Percentiles rank a stretch among this genome's conserved stretches.
phyloP scores from a whole-genome alignment of 805 yeast species.

The Yarrowia sp. region DNA sequence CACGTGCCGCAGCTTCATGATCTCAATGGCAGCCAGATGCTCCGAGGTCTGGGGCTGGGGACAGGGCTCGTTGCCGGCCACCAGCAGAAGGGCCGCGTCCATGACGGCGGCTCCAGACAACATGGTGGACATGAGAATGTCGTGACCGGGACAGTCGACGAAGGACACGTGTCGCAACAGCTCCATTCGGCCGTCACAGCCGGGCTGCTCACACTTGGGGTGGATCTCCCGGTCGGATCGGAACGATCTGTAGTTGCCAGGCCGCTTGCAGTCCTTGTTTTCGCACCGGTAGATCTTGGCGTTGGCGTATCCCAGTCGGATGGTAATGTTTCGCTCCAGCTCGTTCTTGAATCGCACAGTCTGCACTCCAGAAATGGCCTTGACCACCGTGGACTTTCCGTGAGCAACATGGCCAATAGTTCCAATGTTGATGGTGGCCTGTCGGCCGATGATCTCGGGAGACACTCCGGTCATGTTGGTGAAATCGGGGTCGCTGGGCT shows the following conservation, averaged over 20 bases:
- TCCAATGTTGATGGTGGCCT: slow-evolving; percentile 98
- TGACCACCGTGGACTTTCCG: slow-evolving; percentile 91
- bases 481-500: slow-evolving; percentile 89
- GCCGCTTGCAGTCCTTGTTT: slow-evolving; percentile 84
- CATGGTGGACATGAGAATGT: slow-evolving; percentile 99
- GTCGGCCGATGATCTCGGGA: slow-evolving; percentile 92
- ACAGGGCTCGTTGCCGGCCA: slow-evolving; percentile 99
- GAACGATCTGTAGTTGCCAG: slow-evolving; percentile 93
- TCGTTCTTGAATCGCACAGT: slow-evolving; percentile 99
- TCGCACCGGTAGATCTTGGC: slow-evolving; percentile 97
- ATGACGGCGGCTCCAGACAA: slow-evolving; percentile 99
- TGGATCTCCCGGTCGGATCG: slow-evolving; percentile 92
- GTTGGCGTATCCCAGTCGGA: slow-evolving; percentile 97
- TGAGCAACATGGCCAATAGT: slow-evolving; percentile 97
- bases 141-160: slow-evolving; percentile 99
- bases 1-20: slow-evolving; percentile 97
- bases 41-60: slow-evolving; percentile 99
- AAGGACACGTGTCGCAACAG: slow-evolving; percentile 96
- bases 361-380: slow-evolving; percentile 98
- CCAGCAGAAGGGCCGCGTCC: slow-evolving; percentile 96
- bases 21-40: slow-evolving; percentile 99
- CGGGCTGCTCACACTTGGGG: slow-evolving; percentile 89
- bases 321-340: slow-evolving; percentile 97
- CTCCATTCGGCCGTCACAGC: slow-evolving; percentile 86
- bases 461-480: slow-evolving; percentile 81